phyloP scores from a whole-genome alignment of 1,284 basidiomycete species.

The Ustilago trichophora region DNA sequence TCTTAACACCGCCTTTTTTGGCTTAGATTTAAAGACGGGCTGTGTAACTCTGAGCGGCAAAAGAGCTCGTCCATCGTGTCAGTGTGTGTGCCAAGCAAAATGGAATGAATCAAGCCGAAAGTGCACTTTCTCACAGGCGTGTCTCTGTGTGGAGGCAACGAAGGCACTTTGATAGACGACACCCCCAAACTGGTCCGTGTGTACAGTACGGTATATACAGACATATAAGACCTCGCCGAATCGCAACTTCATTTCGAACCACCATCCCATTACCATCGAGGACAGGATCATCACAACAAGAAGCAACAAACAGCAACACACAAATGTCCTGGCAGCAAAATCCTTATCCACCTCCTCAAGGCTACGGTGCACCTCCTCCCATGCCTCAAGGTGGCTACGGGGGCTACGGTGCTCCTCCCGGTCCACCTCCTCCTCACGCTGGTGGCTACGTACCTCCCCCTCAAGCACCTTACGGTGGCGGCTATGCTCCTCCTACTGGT shows the following conservation, averaged over 20 bases:
- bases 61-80: background rate
- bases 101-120: background rate
- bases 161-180: too few species aligned
- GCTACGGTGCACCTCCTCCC: constrained; percentile 44
- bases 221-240: too few species aligned
- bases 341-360: constrained; percentile 39
- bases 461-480: constrained; percentile 22
- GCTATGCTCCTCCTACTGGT: constrained; percentile 34
- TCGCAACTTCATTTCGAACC: too few species aligned
- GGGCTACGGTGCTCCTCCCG: constrained; percentile 28
- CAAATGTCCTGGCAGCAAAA: constrained; percentile 51
- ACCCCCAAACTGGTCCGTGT: background rate
- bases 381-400: constrained; percentile 41
- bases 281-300: background rate
- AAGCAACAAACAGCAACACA: background rate
- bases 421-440: constrained; percentile 23
- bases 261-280: background rate
- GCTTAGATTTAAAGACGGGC: background rate
- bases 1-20: background rate
- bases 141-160: background rate
- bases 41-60: background rate
- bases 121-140: too few species aligned
- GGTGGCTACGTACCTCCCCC: constrained; percentile 36
- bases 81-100: constrained; percentile 9
- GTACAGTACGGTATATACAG: too few species aligned